Percentiles rank a stretch among this genome's conserved stretches.
Evolutionary conservation across 139 green algal species (phyloP).

Genomic region (Prasinococcaceae sp.): DNA sequence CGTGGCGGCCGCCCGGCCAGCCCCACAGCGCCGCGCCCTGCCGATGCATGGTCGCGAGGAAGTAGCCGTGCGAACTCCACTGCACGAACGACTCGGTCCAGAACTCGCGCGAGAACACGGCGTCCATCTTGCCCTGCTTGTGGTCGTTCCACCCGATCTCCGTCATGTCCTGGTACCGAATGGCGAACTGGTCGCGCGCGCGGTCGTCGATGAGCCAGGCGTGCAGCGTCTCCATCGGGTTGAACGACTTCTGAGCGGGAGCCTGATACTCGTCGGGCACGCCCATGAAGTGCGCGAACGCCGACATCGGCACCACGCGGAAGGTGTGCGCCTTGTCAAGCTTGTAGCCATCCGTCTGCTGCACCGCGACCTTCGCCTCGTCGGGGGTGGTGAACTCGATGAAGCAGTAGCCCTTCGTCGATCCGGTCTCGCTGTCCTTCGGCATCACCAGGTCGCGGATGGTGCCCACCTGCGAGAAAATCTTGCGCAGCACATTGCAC

Average conservation of each 20-base stretch:
- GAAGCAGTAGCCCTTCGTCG: slow-evolving; percentile 84
- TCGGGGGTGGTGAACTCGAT: slow-evolving; percentile 69
- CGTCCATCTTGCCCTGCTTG: slow-evolving; percentile 20
- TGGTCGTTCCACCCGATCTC: slow-evolving; percentile 68
- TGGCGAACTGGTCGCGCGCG: slow-evolving; percentile 86
- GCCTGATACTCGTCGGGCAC: slow-evolving; percentile 43
- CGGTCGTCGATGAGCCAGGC: slow-evolving; percentile 77
- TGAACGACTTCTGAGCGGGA: slow-evolving; percentile 35
- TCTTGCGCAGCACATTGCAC: slow-evolving; percentile 65
- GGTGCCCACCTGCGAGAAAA: slow-evolving; percentile 67
- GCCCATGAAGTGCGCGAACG: slow-evolving; percentile 57
- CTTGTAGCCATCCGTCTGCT: slow-evolving; percentile 63
- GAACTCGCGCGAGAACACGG: slow-evolving; percentile 25
- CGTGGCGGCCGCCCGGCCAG: slow-evolving; percentile 41
- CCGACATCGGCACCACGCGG: slow-evolving; percentile 76
- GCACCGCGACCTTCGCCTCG: slow-evolving; percentile 25
- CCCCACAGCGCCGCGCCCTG: slow-evolving; percentile 86
- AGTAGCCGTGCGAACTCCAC: slow-evolving; percentile 70
- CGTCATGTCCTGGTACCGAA: slow-evolving; percentile 68
- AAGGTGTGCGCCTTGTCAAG: slow-evolving; percentile 97
- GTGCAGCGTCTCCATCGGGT: slow-evolving; percentile 54
- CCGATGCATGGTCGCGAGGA: slow-evolving; percentile 70
- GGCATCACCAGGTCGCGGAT: slow-evolving; percentile 77
- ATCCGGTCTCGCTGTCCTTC: slow-evolving; percentile 44
- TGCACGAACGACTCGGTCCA: slow-evolving; percentile 90